These are phyloP conservation scores for Schizophyllum amplum DNA, from an alignment of 1,284 basidiomycete species.

Conservation along the genomic window DNA sequence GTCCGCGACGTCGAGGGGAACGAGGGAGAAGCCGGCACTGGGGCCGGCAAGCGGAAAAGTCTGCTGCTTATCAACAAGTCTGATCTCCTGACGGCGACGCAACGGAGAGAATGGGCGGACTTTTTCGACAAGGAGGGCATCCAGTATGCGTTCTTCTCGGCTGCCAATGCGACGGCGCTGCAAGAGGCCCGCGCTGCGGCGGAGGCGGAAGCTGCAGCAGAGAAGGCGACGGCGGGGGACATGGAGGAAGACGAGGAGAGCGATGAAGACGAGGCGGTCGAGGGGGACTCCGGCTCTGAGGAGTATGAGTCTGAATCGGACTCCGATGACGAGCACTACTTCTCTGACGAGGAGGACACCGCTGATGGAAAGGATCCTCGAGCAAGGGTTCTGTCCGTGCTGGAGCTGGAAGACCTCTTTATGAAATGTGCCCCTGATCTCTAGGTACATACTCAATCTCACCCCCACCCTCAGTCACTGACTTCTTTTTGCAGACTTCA, in stretches of 20 bases:
- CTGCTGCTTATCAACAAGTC: slow-evolving; percentile 95
- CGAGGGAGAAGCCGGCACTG: slow-evolving; percentile 72
- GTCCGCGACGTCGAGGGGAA: slow-evolving; percentile 72
- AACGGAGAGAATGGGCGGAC: slow-evolving; percentile 83
- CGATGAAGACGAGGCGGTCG: slow-evolving; percentile 16
- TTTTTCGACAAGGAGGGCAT: slow-evolving; percentile 84
- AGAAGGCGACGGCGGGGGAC: slow-evolving; percentile 18
- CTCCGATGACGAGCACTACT: slow-evolving; percentile 27
- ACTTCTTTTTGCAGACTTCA: slow-evolving; percentile 45
- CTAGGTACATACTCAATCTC: slow-evolving; percentile 34
- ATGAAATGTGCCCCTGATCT: slow-evolving; percentile 71
- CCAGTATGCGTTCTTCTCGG: slow-evolving; percentile 94
- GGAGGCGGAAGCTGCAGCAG: slow-evolving; percentile 9
- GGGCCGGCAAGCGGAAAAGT: slow-evolving; percentile 65
- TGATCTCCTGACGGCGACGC: slow-evolving; percentile 83
- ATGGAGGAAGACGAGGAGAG: slow-evolving; percentile 14
- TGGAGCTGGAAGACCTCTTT: slow-evolving; percentile 89
- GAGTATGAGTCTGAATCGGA: slow-evolving; percentile 23
- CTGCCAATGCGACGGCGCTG: slow-evolving; percentile 79
- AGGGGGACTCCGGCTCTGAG: slow-evolving; percentile 15
- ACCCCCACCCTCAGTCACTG: neutral
- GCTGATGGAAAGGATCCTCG: slow-evolving; percentile 55
- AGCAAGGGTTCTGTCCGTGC: slow-evolving; percentile 77
- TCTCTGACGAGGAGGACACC: slow-evolving; percentile 48
- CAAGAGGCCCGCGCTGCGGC: slow-evolving; percentile 47